Base-by-base conservation (phyloP, 2,329 filamentous ascomycete species). In the Hypoxylon sp. region DNA sequence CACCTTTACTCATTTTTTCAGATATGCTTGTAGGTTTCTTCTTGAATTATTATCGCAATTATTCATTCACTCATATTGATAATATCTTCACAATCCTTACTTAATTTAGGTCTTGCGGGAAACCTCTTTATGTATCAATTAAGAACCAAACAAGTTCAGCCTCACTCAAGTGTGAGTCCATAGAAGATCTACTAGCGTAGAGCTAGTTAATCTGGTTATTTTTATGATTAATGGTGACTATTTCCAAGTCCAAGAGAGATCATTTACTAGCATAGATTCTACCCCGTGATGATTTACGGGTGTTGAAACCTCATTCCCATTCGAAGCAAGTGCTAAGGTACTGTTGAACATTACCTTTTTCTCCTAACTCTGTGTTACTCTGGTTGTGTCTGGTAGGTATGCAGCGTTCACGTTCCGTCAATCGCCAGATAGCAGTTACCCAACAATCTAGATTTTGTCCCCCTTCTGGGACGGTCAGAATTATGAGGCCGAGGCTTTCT, bases 401-500 rank as follows among this genome's bases (percentile, higher is more conserved):
- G 1, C 19, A 42, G n/a, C n/a, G 37, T 37, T 37, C 35, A 13
- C 13, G 35, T 37, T 42, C 17, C n/a, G 3, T 2, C 6, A 42
- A 42, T n/a, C 3, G 17, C 17, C 17, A 17, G 6, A 42, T n/a
- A 2, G 6, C 17, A 44, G 17, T 11, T 5, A 9, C 19, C 17
- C 9, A 3, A n/a, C 17, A 19, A 11, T 44, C 17, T 19, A 10
- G 8, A 22, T 11, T 8, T 5, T 17, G 3, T 11, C 1, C 17
- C 9, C 5, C 19, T 17, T 44, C 39, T 11, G 17, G 10, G 2
- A 44, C 17, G 17, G 17, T 0, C n/a, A 29, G 13, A 50, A 10
- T 31, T 31, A 47, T 31, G 14, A 39, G 5, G 11, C 22, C 22
- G n/a, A 54, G 2, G 51, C 54, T 44, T 66, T 70, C 65, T 68